Base-by-base conservation (phyloP, 345 rosid species). In the Pistacia atlantica region DNA sequence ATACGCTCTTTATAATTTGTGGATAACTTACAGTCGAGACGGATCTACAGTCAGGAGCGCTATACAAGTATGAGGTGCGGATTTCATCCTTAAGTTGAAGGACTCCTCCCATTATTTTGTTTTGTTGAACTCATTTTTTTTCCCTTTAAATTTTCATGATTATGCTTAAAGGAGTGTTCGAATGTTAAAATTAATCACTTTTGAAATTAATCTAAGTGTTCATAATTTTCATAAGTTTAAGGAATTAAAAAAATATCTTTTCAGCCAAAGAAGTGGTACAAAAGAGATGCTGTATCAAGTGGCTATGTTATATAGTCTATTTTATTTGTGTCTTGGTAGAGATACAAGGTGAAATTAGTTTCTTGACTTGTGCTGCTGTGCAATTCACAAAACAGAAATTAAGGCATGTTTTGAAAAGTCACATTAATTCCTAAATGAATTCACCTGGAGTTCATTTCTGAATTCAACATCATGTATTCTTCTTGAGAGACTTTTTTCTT, bases 21-120 rank as follows among this genome's bases (percentile, higher is more conserved):
- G 52, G 66, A 77, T 51, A 67, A 76, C 77, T 68, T 88, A 79
- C 88, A 93, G 99, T 96, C 84, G 98, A 96, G 86, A 92, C 99
- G 65, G 99, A 96, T 84, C 81, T 96, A 70, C 98, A 96, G 88
- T 69, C 98, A 0, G 99, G 99, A 80, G 99, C 99, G 48, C 85
- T 76, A 37, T 95, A 87, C 82, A 89, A 90, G 83, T 95, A 95
- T 73, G 97, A 73, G 90, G 99, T 93, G 78, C 14, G 80, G 79
- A 76, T 68, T 38, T 59, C 33, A 33, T 70, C 72, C 42, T 37
- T 76, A 8, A 54, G 12, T 17, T 46, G 49, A 71, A 71, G 31
- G 12, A 28, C 2, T 64, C 65, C 18, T 74, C 69, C 58, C 51
- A 8, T 59, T 20, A 6, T 7, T 28, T 17, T 54, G 33, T 13